phyloP scores from a whole-genome alignment of 306 rosid species.

The Malus orientalis region DNA sequence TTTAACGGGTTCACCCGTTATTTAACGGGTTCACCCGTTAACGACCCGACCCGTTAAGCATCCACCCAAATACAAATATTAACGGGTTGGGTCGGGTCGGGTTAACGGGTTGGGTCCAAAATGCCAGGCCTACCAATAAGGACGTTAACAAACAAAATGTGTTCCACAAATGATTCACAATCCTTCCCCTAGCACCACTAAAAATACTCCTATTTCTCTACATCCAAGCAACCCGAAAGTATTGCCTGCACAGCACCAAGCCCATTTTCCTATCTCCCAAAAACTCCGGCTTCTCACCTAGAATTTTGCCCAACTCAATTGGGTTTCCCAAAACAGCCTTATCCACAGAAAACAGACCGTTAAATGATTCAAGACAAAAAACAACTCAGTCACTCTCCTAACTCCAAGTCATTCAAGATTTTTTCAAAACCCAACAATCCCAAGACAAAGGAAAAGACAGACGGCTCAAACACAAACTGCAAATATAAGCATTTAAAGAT shows the following conservation, averaged over 20 bases:
- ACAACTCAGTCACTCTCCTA: background rate
- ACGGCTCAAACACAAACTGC: background rate
- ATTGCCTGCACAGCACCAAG: background rate
- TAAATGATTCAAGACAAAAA: background rate
- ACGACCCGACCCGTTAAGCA: too few species aligned
- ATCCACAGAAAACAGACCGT: background rate
- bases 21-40: too few species aligned
- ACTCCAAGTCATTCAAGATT: too few species aligned
- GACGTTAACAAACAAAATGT: background rate
- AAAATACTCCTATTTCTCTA: background rate
- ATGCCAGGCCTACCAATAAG: too few species aligned
- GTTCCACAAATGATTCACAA: background rate
- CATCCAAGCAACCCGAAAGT: background rate
- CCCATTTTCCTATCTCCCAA: background rate
- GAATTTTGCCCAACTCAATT: background rate
- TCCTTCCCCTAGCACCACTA: background rate
- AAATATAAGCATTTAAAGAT: too few species aligned
- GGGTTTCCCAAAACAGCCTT: background rate
- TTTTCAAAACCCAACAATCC: background rate
- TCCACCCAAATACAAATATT: too few species aligned
- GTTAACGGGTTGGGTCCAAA: too few species aligned
- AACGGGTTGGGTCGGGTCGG: too few species aligned
- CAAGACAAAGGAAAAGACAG: background rate
- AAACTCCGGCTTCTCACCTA: background rate
- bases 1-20: too few species aligned